Evolutionary conservation across 345 rosid genomes (phyloP), one percentile per base, ranked within the genome.

Genomic region (Sonneratia alba): DNA sequence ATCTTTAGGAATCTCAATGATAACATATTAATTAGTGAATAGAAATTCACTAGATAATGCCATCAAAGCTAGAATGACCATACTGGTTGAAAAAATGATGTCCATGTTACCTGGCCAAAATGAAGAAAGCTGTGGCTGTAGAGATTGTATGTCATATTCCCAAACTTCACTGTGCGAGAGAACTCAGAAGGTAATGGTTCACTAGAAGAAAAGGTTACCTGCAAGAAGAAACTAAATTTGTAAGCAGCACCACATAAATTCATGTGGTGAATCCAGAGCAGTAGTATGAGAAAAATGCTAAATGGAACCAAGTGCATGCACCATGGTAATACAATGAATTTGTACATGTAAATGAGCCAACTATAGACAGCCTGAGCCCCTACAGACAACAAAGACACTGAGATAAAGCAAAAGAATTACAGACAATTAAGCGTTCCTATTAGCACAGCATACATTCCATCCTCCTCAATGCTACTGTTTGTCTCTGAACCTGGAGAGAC

Each of bases 111-210:
- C 97, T 84, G 97, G 55, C 97, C 99, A 69, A 83, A 85, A 76
- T 89, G 82, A 79, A 95, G 99, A 78, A 90, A 92, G 77, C 97
- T 95, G 74, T 95, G 93, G 83, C 96, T 92, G 72, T 87, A 91
- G 79, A 95, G 87, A 69, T 75, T 87, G 82, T 92, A 95, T 36
- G 91, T 77, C 69, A 74, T 43, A 76, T 87, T 87, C 68, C 89
- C 87, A 78, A 86, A 86, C 48, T 83, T 75, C 67, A 95, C 67
- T 15, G 79, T 76, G 69, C 84, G 85, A 22, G 87, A 85, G 71
- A 87, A 89, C 79, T 86, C 96, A 48, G 84, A 74, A 79, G 97
- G 97, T 78, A 88, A 67, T 16, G 74, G 82, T 69, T 87, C 97
- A 78, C 74, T 77, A 42, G 97, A 83, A 79, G 91, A 87, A 81